Conservation (phyloP, 2,329 filamentous ascomycete species). For the Chalara sp. region DNA sequence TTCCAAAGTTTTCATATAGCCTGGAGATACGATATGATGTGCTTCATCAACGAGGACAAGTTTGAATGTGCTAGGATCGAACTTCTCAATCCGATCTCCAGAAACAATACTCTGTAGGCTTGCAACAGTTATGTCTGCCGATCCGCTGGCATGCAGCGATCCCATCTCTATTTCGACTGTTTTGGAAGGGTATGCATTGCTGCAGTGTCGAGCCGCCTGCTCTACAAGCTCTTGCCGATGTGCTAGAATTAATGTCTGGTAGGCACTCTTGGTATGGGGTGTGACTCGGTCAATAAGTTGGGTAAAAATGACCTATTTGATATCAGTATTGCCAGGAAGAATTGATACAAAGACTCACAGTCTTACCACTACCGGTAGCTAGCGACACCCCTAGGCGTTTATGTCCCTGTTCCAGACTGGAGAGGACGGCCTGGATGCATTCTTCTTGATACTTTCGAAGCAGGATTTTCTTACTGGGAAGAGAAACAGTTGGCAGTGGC, state of each 20-base stretch:
- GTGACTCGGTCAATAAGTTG: conserved; percentile 78
- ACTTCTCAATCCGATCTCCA: conserved; percentile 71
- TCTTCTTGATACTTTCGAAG: conserved; percentile 86
- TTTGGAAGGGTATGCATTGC: conserved; percentile 70
- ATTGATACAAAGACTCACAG: conserved; percentile 41
- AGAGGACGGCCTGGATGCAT: conserved; percentile 76
- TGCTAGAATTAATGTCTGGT: conserved; percentile 82
- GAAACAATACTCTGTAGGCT: conserved; percentile 82
- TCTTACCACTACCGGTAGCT: conserved; percentile 86
- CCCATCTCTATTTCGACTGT: conserved; percentile 91
- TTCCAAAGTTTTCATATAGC: conserved; percentile 68
- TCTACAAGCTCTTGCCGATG: conserved; percentile 92
- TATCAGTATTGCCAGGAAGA: conserved; percentile 3
- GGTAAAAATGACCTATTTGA: conserved; percentile 78
- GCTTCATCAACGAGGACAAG: conserved; percentile 92
- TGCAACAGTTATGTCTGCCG: conserved; percentile 87
- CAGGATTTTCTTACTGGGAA: conserved; percentile 35
- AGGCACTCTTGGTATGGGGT: conserved; percentile 47
- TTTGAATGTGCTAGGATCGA: conserved; percentile 74
- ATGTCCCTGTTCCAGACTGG: conserved; percentile 61
- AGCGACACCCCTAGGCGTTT: conserved; percentile 78
- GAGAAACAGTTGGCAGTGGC: neutral
- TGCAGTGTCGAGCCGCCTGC: conserved; percentile 84
- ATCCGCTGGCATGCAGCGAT: conserved; percentile 64
- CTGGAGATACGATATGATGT: conserved; percentile 85